Base-by-base conservation (phyloP, 2,329 filamentous ascomycete genomes). In the Biscogniauxia mediterranea region DNA sequence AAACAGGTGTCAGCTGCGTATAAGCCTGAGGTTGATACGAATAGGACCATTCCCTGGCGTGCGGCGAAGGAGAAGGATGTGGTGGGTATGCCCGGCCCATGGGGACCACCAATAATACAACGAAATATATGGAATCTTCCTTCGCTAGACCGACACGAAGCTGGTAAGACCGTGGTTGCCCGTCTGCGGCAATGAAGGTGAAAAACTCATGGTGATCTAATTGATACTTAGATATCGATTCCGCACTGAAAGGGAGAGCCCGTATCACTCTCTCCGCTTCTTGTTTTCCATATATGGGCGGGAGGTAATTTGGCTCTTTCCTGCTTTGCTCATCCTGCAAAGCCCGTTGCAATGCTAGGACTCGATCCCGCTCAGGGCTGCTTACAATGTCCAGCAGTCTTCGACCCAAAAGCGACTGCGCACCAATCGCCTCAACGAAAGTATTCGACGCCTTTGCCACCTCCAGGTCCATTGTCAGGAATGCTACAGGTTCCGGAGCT, bases 291-390 rank as follows among this genome's bases (percentile, higher is more conserved):
- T 85, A 81, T n/a, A 89, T 88, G 1, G 86, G 86, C 3, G 86
- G 86, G 20, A 89, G 77, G 69, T 89, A 88, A 53, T 85, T 85
- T 19, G 86, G 85, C 28, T 87, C 84, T 59, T 80, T 84, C 65
- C 80, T 77, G 32, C 79, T 76, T 62, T 86, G 85, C 65, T 89
- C 86, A 17, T 83, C 81, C 57, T 85, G 80, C 54, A 89, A 77
- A 56, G 79, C 78, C 54, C 78, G 78, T 65, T 84, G 82, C 52
- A 87, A 73, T 8, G 74, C 75, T 50, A 76, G 68, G 4, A 87
- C 75, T 62, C 81, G 85, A 1, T 85, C 82, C 13, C 80, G 78
- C 53, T 89, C 86, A 28, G 73, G 73, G 0, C 78, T 70, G 42
- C 76, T 74, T 7, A 88, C 77, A n/a, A 87, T 71, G 52, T 89